A percentile compares a stretch with the other conserved stretches of the same genome.
Conservation (phyloP, 2,329 filamentous ascomycete genomes). For the Fusarium albosuccineum region DNA sequence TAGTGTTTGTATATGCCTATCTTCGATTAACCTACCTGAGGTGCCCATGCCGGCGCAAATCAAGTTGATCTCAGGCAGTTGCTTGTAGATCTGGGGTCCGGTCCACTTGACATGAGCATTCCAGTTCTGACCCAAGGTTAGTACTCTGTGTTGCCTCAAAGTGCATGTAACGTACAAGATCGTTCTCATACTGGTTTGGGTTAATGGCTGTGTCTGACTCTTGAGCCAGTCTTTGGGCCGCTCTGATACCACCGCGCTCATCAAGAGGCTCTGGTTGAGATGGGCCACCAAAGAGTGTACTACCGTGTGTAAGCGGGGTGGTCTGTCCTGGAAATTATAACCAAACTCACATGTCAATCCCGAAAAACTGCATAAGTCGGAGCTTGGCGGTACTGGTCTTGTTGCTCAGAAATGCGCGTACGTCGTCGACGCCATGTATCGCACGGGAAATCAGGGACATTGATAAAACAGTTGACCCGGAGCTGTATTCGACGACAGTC, state of each 20-base stretch:
- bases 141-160: fast-evolving
- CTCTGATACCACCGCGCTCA: slow-evolving; percentile 65
- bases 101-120: slow-evolving; percentile 70
- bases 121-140: slow-evolving; percentile 58
- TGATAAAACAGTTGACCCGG: slow-evolving; percentile 72
- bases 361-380: slow-evolving; percentile 70
- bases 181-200: slow-evolving; percentile 69
- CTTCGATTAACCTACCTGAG: slow-evolving; percentile 55
- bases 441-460: slow-evolving; percentile 68
- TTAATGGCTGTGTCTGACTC: slow-evolving; percentile 61
- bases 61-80: slow-evolving; percentile 68
- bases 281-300: slow-evolving; percentile 69
- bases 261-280: slow-evolving; percentile 69
- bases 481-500: slow-evolving; percentile 71
- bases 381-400: slow-evolving; percentile 68
- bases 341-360: slow-evolving; percentile 61
- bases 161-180: slow-evolving; percentile 46
- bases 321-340: too few species aligned
- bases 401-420: slow-evolving; percentile 68
- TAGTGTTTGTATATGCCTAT: slow-evolving; percentile 17
- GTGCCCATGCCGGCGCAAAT: slow-evolving; percentile 71
- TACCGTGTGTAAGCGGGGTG: slow-evolving; percentile 29
- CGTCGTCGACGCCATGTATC: slow-evolving; percentile 64
- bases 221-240: slow-evolving; percentile 57
- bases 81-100: slow-evolving; percentile 68